Conservation (phyloP, 2,329 filamentous ascomycete species). For the Leptoxyphium fumago region DNA sequence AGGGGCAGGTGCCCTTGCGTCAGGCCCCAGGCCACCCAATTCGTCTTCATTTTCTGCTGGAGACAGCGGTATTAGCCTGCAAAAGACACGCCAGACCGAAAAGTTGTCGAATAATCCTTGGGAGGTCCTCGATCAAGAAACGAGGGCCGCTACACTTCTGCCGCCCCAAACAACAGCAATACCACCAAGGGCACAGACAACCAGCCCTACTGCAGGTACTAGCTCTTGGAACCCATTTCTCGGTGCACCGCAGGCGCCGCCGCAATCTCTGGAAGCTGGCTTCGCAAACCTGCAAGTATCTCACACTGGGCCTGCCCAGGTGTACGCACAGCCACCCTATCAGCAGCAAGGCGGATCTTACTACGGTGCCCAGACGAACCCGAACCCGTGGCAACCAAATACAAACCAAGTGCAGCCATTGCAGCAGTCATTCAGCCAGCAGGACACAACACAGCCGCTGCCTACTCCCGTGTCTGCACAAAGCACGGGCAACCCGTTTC, state of each 20-base stretch:
- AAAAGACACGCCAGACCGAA: slow-evolving; percentile 19
- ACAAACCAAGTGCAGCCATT: slow-evolving; percentile 24
- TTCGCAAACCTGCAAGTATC: slow-evolving; percentile 11
- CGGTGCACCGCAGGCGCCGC: slow-evolving; percentile 20
- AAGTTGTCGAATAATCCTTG: slow-evolving; percentile 26
- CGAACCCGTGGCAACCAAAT: slow-evolving; percentile 7
- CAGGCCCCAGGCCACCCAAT: slow-evolving; percentile 16
- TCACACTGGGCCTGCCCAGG: neutral
- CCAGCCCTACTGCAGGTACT: slow-evolving; percentile 13
- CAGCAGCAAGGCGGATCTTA: slow-evolving; percentile 3
- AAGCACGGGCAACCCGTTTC: slow-evolving; percentile 30
- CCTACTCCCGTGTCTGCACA: slow-evolving; percentile 26
- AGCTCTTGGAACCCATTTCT: slow-evolving; percentile 59
- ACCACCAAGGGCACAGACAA: slow-evolving; percentile 19
- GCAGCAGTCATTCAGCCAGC: slow-evolving; percentile 31
- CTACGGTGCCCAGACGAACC: neutral
- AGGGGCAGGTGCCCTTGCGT: slow-evolving; percentile 14
- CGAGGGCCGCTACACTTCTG: slow-evolving; percentile 14
- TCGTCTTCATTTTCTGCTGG: slow-evolving; percentile 34
- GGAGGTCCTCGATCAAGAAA: slow-evolving; percentile 26
- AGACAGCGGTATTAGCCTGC: slow-evolving; percentile 28
- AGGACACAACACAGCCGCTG: slow-evolving; percentile 4
- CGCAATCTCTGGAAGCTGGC: slow-evolving; percentile 12
- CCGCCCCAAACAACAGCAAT: slow-evolving; percentile 11
- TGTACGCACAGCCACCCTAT: slow-evolving; percentile 6